Conservation (phyloP, 1,284 basidiomycete species). For the Puccinia horiana region DNA sequence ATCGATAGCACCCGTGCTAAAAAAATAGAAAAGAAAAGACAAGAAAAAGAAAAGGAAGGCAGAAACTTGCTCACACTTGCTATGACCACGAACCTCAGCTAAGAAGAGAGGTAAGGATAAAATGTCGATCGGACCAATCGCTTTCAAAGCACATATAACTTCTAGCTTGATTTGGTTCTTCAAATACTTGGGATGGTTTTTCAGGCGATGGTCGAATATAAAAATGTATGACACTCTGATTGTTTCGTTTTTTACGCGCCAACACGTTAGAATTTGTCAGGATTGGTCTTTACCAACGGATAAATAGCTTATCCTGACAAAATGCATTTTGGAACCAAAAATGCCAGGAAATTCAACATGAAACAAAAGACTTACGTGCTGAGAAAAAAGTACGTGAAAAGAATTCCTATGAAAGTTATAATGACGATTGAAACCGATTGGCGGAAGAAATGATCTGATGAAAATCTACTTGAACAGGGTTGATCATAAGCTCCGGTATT, state of each 20-base stretch:
- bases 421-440: slow-evolving; percentile 75
- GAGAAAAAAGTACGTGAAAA: slow-evolving; percentile 77
- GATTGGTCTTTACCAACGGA: neutral
- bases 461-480: slow-evolving; percentile 8
- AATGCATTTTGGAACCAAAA: neutral
- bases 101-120: slow-evolving; percentile 93
- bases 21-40: slow-evolving; percentile 63
- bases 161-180: slow-evolving; percentile 82
- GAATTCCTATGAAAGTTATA: slow-evolving; percentile 78
- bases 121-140: slow-evolving; percentile 69
- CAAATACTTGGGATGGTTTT: slow-evolving; percentile 89
- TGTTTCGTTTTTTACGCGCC: neutral
- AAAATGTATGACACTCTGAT: slow-evolving; percentile 72
- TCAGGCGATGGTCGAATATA: slow-evolving; percentile 95
- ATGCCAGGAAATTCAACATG: neutral
- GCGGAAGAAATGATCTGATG: slow-evolving; percentile 61
- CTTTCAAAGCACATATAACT: slow-evolving; percentile 73
- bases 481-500: neutral
- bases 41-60: slow-evolving; percentile 59
- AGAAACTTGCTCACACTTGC: slow-evolving; percentile 52
- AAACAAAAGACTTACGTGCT: slow-evolving; percentile 62
- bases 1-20: slow-evolving; percentile 65
- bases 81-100: slow-evolving; percentile 84
- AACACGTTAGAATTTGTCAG: neutral
- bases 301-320: neutral